Base-by-base conservation (phyloP, 208 protist genomes). In the Acanthamoeba castellanii region DNA sequence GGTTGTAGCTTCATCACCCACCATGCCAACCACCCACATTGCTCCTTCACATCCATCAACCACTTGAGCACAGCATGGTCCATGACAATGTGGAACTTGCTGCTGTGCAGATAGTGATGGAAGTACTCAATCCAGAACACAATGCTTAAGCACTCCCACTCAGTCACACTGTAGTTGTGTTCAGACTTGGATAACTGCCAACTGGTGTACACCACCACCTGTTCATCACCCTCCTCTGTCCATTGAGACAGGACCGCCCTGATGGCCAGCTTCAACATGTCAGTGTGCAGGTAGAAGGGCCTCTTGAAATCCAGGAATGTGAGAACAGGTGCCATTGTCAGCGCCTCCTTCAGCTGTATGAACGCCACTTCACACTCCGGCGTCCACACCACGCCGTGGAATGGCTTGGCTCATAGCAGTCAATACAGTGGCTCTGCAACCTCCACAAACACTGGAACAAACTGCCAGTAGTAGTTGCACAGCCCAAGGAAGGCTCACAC, bases 91-190 rank as follows among this genome's bases (percentile, higher is more conserved):
- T 47, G 27, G 57, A 90, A 90, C 18, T 32, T 32, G n/a, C 55
- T 55, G 4, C 47, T 9, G 64, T 90, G 47, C 0, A 90, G 34
- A 27, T 90, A 90, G 1, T 6, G 45, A 18, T 66, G 42, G 30
- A 90, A 90, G 27, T 30, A 34, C 32, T 90, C 30, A 34, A 64
- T 90, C 82, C 82, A 90, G 14, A 20, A 47, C 5, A 90, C 50
- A 32, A 90, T 47, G 22, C 34, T 30, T 27, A 90, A 27, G 45
- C 82, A 90, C 30, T 90, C 82, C 47, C 55, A 52, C 27, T 90
- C 6, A 27, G 82, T 68, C 13, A 47, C 45, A 30, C n/a, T 66
- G n/a, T 90, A 90, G 14, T 50, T 27, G 1, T 34, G 22, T 59
- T 89, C 37, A 1, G 34, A 55, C 25, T 64, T 64, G 52, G 47